phyloP scores from a whole-genome alignment of 139 green algal species.

The Micractinium conductrix region DNA sequence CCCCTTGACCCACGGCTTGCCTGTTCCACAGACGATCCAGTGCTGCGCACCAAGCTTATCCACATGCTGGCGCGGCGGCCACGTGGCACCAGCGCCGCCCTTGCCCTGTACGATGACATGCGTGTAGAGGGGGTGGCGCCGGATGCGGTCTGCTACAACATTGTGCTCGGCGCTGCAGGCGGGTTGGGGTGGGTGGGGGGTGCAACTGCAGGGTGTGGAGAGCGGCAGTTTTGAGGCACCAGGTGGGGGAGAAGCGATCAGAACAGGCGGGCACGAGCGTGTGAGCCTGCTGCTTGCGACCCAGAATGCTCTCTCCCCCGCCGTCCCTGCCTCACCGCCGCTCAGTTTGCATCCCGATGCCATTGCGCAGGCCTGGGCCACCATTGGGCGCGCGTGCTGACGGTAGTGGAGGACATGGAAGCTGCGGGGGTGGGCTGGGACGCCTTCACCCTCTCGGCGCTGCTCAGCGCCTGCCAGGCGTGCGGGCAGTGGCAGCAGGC shows the following conservation, averaged over 20 bases:
- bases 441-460: constrained; percentile 80
- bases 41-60: constrained; percentile 56
- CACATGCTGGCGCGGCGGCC: constrained; percentile 36
- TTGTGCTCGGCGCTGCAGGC: constrained; percentile 52
- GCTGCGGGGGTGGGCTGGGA: constrained; percentile 56
- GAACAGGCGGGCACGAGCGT: no score
- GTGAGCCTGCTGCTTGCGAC: background rate
- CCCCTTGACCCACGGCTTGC: background rate
- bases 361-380: background rate
- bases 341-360: background rate
- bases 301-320: background rate
- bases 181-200: background rate
- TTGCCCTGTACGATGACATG: constrained; percentile 59
- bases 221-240: no score
- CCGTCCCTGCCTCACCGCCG: background rate
- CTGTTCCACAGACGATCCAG: background rate
- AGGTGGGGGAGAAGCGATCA: background rate
- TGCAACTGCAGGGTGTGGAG: background rate
- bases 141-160: constrained; percentile 61
- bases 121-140: constrained; percentile 25
- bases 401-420: constrained; percentile 50
- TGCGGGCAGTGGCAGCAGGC: constrained; percentile 72
- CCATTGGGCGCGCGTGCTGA: constrained; percentile 18
- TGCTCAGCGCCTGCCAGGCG: constrained; percentile 81
- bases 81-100: constrained; percentile 3